Conservation (phyloP, 2,329 filamentous ascomycete species). For the Sordariomycetes sp. region DNA sequence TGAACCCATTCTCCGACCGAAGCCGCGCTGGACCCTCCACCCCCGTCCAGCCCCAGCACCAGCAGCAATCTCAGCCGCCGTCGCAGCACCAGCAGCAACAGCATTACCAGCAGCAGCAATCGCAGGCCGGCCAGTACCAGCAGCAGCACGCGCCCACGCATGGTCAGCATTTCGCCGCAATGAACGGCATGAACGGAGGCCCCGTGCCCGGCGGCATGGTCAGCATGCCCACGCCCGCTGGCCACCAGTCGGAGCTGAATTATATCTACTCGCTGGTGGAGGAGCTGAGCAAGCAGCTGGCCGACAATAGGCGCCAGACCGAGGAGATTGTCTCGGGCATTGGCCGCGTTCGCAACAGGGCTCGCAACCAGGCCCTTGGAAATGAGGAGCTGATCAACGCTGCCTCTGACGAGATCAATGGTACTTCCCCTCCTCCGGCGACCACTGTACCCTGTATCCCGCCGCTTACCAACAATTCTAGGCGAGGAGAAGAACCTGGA, state of each 20-base stretch:
- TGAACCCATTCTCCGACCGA: not conserved
- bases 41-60: not conserved
- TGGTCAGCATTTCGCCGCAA: conserved; percentile 11
- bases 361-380: conserved; percentile 36
- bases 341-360: conserved; percentile 48
- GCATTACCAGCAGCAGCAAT: not conserved
- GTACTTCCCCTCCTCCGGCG: conserved; percentile 23
- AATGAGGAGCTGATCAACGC: conserved; percentile 49
- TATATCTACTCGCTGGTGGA: conserved; percentile 61
- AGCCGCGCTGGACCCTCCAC: not conserved
- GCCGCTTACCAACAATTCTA: conserved; percentile 14
- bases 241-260: conserved; percentile 57
- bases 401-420: conserved; percentile 44
- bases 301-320: conserved; percentile 50
- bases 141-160: not conserved
- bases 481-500: conserved; percentile 51
- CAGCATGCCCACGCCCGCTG: conserved; percentile 48
- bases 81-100: conserved; percentile 4
- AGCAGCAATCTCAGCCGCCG: not conserved
- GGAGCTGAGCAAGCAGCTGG: conserved; percentile 51
- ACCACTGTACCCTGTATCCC: not conserved
- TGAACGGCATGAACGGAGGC: conserved; percentile 40
- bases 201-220: conserved; percentile 35
- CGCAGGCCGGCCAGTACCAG: not conserved
- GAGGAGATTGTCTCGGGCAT: conserved; percentile 54